Conservation (phyloP, 1,284 basidiomycete species). For the Erythrobasidium hasegawianum region DNA sequence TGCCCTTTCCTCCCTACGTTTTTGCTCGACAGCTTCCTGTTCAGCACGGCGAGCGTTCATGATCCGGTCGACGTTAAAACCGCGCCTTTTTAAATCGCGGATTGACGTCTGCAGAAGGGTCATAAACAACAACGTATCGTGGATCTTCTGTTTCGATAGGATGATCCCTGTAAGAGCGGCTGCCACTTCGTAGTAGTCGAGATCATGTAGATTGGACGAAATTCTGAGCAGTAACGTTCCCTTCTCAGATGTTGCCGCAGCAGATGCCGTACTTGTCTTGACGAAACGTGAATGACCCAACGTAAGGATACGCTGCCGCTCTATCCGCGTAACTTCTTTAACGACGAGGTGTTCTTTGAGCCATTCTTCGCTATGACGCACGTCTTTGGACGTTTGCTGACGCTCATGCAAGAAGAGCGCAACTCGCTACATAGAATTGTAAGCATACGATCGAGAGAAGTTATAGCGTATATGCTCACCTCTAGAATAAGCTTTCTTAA, state of each 20-base stretch:
- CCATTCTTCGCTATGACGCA: conserved; percentile 65
- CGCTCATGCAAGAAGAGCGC: conserved; percentile 90
- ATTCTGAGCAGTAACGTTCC: conserved; percentile 72
- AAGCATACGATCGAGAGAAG: conserved; percentile 5
- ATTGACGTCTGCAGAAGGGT: conserved; percentile 89
- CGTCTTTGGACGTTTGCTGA: conserved; percentile 59
- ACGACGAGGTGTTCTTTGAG: conserved; percentile 66
- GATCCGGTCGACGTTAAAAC: conserved; percentile 80
- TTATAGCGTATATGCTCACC: conserved; percentile 28
- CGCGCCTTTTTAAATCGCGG: conserved; percentile 73
- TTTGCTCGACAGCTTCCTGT: conserved; percentile 57
- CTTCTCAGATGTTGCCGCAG: conserved; percentile 61
- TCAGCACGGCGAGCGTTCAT: conserved; percentile 77
- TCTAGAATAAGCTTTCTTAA: conserved; percentile 33
- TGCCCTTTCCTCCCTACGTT: conserved; percentile 44
- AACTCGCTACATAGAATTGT: conserved; percentile 68
- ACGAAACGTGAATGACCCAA: conserved; percentile 1
- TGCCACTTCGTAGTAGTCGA: conserved; percentile 90
- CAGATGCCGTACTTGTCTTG: conserved; percentile 60
- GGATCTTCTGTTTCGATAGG: conserved; percentile 65
- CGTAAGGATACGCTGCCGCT: conserved; percentile 17
- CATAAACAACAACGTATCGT: conserved; percentile 78
- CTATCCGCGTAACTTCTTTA: conserved; percentile 42
- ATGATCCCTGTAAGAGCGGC: conserved; percentile 70
- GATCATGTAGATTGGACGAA: conserved; percentile 61